Evolutionary conservation across 345 rosid genomes (phyloP).

Genomic region (Psidium guajava): DNA sequence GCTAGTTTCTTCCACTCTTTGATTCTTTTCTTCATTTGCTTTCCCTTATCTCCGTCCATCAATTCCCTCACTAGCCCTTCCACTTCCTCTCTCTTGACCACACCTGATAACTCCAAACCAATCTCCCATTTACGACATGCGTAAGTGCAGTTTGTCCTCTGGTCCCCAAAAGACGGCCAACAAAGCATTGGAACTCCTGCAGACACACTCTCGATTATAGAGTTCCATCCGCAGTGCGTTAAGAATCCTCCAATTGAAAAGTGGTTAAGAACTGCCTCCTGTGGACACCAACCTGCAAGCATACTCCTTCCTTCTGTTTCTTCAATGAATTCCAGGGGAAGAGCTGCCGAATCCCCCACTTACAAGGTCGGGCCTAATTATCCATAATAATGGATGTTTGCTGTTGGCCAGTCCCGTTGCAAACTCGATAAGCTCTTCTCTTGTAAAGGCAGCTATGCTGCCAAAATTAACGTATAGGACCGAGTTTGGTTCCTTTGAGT

Average conservation of each 20-base stretch:
- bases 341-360: neutral
- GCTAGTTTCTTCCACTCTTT: neutral
- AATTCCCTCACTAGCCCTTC: neutral
- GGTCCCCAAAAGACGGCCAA: conserved; percentile 1
- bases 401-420: conserved; percentile 7
- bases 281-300: neutral
- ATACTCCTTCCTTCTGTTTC: neutral
- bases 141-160: neutral
- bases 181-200: neutral
- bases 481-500: neutral
- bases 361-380: conserved; percentile 5
- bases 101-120: neutral
- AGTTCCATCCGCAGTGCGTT: conserved; percentile 5
- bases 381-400: neutral
- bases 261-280: conserved; percentile 3
- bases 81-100: neutral
- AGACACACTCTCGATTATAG: neutral
- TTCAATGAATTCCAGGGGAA: neutral
- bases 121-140: conserved; percentile 1
- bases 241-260: conserved; percentile 1
- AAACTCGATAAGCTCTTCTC: conserved; percentile 3
- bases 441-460: neutral
- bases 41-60: conserved; percentile 1
- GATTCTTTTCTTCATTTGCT: neutral
- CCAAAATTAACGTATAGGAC: conserved; percentile 2